Base-by-base conservation (phyloP, 106 monocot genomes). In the Agapanthus africanus region DNA sequence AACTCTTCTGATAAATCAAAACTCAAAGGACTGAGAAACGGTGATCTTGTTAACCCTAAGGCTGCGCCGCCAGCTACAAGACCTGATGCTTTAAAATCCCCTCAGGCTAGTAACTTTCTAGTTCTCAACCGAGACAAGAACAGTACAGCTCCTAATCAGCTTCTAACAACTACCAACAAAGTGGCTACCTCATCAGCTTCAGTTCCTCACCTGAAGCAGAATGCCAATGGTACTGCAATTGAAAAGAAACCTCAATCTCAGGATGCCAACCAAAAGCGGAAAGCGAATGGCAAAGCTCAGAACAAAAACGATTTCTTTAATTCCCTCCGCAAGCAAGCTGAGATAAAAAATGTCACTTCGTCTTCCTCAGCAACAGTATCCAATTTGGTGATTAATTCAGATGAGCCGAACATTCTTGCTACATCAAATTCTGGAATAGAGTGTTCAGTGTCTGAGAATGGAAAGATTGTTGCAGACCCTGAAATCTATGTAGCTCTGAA, bases 241-340 rank as follows among this genome's bases (percentile, higher is more conserved):
- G 86, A 88, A 26, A 88, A 78, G 70, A 83, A 71, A 5, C 60
- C 70, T 42, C 22, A 35, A 26, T 68, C 63, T 34, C 80, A 70
- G 71, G 73, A 81, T 65, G 3, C 46, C 46, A 47, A 47, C 46
- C 46, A 13, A 15, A 47, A 47, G 19, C 46, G 16, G 19, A 47
- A 47, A 5, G 46, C 46, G 13, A 47, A 47, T 47, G 46, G 46
- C 46, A 47, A 15, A 19, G 13, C 46, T 7, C 13, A 19, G 19
- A 73, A 84, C 61, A 75, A 81, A 18, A 84, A 79, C 63, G 81
- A 84, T 21, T 88, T 88, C 70, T 88, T 88, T 44, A 88, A 88
- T 66, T 69, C 81, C 7, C 71, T 88, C 19, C 64, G 88, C 19
- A 79, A 77, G 64, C 74, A 74, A 49, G 33, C 71, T 4, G 61